Evolutionary conservation across 495 filamentous ascomycete species (phyloP), one percentile per base, ranked within the genome.

Genomic region (Cudoniella acicularis): DNA sequence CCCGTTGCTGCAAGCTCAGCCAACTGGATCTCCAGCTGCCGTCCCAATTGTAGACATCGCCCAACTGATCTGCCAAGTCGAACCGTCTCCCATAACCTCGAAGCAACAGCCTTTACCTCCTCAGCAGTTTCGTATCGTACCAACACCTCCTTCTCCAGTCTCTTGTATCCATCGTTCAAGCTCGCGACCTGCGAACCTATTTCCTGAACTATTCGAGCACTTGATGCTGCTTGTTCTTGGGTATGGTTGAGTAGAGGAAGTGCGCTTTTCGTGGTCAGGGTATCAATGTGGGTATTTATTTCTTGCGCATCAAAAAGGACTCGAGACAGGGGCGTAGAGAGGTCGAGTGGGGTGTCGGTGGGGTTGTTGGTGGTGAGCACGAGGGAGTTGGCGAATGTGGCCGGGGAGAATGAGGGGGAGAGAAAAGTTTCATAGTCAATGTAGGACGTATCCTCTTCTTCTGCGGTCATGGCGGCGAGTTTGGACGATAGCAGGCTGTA

Each of bases 221-320:
- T 87, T 0, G 91, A 85, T 20, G 81, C 78, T 41, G 84, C 84
- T 62, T 92, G 88, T 49, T 79, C 76, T 59, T 83, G 78, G 23
- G 91, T 94, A 73, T 96, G 81, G 17, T 83, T 77, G 23, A 98
- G 81, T n/a, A 98, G 77, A 0, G 91, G 89, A 6, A 93, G 77
- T 13, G 95, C 89, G 49, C 88, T 88, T 64, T 86, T 84, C 49
- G 90, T 94, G 46, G 92, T 96, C 22, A 99, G 81, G 17, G 80
- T 79, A 72, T 98, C 87, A 61, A 98, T 96, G 68, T 96, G 91
- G 1, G 91, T 96, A 73, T 98, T 92, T 59, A 99, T 87, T 71
- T 98, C 94, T 70, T 99, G 94, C 16, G 95, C 83, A 73, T 99
- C 94, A 72, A 99, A 99, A 17, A 98, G 82, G 11, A 98, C 94